A percentile compares a stretch with the other conserved stretches of the same genome.
phyloP scores from a whole-genome alignment of 768 basidiomycete species.

The Collybia mongolica region DNA sequence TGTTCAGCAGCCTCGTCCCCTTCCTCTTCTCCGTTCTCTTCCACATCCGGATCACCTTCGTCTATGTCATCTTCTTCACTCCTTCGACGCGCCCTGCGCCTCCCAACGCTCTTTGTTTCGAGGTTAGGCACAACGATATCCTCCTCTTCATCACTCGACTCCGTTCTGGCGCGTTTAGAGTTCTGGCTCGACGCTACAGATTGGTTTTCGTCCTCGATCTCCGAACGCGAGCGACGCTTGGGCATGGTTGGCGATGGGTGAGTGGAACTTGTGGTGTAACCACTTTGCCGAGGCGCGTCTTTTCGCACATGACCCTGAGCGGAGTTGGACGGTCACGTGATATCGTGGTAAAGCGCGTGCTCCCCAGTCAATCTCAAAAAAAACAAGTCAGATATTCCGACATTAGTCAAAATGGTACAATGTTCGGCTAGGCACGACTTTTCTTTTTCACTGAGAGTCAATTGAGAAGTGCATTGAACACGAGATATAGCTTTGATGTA shows the following conservation, averaged over 20 bases:
- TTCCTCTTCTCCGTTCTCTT: conserved; percentile 30
- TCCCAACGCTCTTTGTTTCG: conserved; percentile 16
- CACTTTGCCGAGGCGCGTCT: no score
- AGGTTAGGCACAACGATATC: conserved; percentile 17
- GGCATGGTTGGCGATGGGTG: conserved; percentile 34
- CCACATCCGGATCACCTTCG: background rate
- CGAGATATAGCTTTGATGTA: no score
- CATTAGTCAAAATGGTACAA: no score
- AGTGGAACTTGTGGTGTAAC: no score
- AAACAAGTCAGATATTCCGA: no score
- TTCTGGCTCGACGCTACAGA: conserved; percentile 17
- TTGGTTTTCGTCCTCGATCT: conserved; percentile 43
- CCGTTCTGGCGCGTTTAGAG: conserved; percentile 31
- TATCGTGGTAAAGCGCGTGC: no score
- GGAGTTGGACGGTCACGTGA: no score
- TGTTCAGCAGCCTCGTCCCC: conserved; percentile 60
- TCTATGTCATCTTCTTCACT: conserved; percentile 26
- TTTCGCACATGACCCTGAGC: no score
- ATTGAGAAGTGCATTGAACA: no score
- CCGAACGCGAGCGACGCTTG: conserved; percentile 47
- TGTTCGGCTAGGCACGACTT: no score
- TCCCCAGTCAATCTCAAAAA: no score
- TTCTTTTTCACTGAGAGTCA: no score
- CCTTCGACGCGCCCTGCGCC: conserved; percentile 31
- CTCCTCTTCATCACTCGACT: conserved; percentile 19